Base-by-base conservation (phyloP, 2,329 filamentous ascomycete genomes). In the Coleophoma crateriformis region DNA sequence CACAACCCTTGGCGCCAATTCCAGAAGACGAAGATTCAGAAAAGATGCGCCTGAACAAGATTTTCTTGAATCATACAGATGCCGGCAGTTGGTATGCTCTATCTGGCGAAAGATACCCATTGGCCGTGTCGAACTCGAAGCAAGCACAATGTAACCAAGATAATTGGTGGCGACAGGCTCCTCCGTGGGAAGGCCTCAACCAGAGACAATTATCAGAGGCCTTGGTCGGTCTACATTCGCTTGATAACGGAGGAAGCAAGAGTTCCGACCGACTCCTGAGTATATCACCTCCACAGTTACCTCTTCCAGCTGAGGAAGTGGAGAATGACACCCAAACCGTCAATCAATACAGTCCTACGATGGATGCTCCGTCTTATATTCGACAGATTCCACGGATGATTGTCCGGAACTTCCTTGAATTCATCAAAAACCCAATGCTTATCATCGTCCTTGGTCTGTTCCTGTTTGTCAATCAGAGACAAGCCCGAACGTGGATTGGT, bases 1-100 rank as follows among this genome's bases (percentile, higher is more conserved):
- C 92, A 2, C 94, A 97, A 63, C 94, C 94, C 0, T 73, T 82
- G 19, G 82, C 88, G 58, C 84, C 82, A 1, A 51, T 45, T 22
- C 46, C 78, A 2, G 65, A 71, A 3, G 69, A 71, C 15, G 73
- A 81, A 46, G 71, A 75, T n/a, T 69, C 70, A 14, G 71, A 70
- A 22, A 72, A 76, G 34, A 74, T 78, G 43, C 75, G 84, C 33
- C 78, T 76, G 54, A 77, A 79, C 53, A 83, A 81, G 50, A 83
- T 96, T 1, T 95, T 94, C 62, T 77, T 97, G 51, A 96, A 96
- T 64, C 86, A 85, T 58, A 96, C 91, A 2, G 81, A 87, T 49
- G 74, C 76, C n/a, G 92, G 91, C 32, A 87, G 88, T 53, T 97
- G 92, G 90, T 99, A 92, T 67, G 94, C 91, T 33, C 78, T 97